Evolutionary conservation across 2,329 filamentous ascomycete species (phyloP), one percentile per base, ranked within the genome.

Genomic region (Fusarium sp.): DNA sequence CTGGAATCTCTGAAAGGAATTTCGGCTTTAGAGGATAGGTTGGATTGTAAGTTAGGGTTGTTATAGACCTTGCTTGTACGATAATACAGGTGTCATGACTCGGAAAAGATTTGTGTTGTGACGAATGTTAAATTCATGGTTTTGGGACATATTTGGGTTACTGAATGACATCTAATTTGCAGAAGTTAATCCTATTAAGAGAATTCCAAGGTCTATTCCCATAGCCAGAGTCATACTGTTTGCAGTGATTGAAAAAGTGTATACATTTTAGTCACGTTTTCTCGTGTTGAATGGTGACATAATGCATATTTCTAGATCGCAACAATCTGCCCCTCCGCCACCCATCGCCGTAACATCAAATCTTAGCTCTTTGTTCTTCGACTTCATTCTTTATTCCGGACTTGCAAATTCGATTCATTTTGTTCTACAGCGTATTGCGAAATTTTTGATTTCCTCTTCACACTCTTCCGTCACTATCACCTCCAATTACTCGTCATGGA

Each of bases 401-500:
- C 8, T 20, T 26, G 6, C 2, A 16, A n/a, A 9, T 2, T 42
- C 3, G 4, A 3, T 13, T n/a, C 24, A 8, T 15, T 10, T 2
- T 12, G 15, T 21, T 18, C 18, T 18, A 8, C 5, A 42, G 7
- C 11, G 8, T 8, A 18, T 20, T 26, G 23, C 26, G 18, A 39
- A 26, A 5, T 20, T 2, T 4, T 6, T 4, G 5, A 20, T n/a
- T 5, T 8, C 18, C 9, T 15, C 8, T 48, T 3, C n/a, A 3
- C 20, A 4, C 21, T 16, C 29, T 24, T 41, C 26, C 8, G 11
- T 29, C 3, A 23, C 18, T 16, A 8, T 21, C 9, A 16, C 35
- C 23, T 52, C 23, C 13, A 24, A 48, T 31, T 28, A 39, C 24
- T 39, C 48, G 52, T 55, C 12, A 88, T 87, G 85, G 84, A 84